phyloP scores from a whole-genome alignment of 1,284 basidiomycete species.

The Apiotrichum mycotoxinovorans region DNA sequence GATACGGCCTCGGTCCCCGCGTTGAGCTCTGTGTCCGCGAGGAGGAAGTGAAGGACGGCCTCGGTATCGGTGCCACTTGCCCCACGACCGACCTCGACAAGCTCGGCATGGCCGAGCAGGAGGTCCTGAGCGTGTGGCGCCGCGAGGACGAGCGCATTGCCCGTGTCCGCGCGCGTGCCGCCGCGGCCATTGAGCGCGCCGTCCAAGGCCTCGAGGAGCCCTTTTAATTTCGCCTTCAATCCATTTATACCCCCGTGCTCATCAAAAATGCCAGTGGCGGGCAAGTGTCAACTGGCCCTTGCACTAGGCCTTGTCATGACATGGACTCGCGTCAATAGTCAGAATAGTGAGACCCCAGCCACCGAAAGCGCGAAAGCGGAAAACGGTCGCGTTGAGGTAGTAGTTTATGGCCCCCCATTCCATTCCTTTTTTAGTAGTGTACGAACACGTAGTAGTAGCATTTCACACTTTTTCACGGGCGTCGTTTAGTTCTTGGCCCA shows the following conservation, averaged over 20 bases:
- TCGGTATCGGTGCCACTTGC: constrained; percentile 20
- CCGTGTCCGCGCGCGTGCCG: constrained; percentile 12
- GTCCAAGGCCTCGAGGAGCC: constrained; percentile 8
- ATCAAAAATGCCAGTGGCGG: no score
- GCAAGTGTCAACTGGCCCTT: no score
- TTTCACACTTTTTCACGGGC: not conserved
- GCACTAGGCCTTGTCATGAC: no score
- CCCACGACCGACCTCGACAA: not conserved
- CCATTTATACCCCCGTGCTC: no score
- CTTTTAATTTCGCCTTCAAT: no score
- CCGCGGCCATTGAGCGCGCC: constrained; percentile 12
- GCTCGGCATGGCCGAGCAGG: constrained; percentile 35
- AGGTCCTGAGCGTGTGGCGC: constrained; percentile 32
- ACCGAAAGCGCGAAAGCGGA: no score
- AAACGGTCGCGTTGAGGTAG: no score
- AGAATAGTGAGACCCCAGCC: not conserved
- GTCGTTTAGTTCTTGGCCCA: not conserved
- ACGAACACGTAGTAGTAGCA: not conserved
- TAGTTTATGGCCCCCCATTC: not conserved
- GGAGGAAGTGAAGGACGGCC: constrained; percentile 35
- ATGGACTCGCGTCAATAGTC: not conserved
- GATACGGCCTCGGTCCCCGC: constrained; percentile 21
- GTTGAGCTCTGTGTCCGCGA: constrained; percentile 40
- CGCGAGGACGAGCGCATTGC: constrained; percentile 30
- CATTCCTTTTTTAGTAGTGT: not conserved